Conservation (phyloP, 2,329 filamentous ascomycete genomes). For the Pseudonectria foliicola region DNA sequence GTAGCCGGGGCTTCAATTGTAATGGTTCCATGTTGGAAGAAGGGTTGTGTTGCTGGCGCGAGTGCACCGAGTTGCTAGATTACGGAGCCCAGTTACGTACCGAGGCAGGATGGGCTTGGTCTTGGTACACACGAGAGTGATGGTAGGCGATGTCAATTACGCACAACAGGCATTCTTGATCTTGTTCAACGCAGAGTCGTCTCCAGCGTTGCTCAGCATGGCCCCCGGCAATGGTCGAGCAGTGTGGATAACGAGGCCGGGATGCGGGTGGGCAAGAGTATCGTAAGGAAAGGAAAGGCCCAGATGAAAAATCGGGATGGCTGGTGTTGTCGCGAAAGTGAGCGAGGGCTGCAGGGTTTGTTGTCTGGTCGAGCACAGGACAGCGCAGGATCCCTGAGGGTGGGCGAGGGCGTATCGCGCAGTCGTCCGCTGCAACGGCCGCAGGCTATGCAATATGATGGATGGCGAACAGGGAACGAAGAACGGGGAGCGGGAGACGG, state of each 20-base stretch:
- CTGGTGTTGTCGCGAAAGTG: too few relatives aligned
- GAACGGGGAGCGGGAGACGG: too few relatives aligned
- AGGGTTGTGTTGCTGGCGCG: conserved; percentile 6
- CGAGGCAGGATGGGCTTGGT: conserved; percentile 5
- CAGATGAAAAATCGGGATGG: too few relatives aligned
- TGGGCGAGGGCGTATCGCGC: too few relatives aligned
- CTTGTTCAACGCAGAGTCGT: conserved; percentile 13
- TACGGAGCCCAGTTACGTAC: conserved; percentile 9
- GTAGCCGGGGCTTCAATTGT: conserved; percentile 44
- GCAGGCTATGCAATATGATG: too few relatives aligned
- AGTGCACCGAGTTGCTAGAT: conserved; percentile 7
- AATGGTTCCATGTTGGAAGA: conserved; percentile 44
- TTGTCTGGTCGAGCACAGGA: too few relatives aligned
- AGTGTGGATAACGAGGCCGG: not conserved
- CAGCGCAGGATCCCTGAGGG: too few relatives aligned
- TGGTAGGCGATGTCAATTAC: conserved; percentile 20
- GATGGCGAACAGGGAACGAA: not conserved
- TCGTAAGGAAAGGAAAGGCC: too few relatives aligned
- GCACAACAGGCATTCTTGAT: conserved; percentile 20
- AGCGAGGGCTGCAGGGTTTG: too few relatives aligned
- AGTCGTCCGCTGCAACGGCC: too few relatives aligned
- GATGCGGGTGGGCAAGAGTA: too few relatives aligned
- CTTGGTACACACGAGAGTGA: conserved; percentile 8
- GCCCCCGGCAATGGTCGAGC: conserved; percentile 7
- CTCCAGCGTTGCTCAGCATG: conserved; percentile 18